Evolutionary conservation across 129 eudicot genomes (phyloP).

Genomic region (Flaveria linearis): DNA sequence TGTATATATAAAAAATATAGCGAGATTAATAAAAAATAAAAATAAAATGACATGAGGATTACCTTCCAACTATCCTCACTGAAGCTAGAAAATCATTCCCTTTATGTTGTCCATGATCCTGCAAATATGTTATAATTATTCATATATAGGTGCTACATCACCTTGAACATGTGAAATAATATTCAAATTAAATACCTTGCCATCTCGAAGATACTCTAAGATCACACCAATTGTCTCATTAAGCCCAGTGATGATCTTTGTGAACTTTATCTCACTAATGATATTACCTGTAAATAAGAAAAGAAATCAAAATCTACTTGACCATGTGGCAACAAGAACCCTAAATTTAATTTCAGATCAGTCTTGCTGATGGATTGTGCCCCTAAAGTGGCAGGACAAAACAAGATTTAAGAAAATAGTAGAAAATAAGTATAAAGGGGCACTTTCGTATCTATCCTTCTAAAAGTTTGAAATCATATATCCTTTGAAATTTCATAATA

Average conservation of each 20-base stretch:
- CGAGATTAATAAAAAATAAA: not conserved
- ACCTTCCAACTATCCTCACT: slow-evolving; percentile 90
- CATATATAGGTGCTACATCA: slow-evolving; percentile 7
- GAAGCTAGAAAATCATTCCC: slow-evolving; percentile 95
- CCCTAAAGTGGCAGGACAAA: not conserved
- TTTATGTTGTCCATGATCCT: slow-evolving; percentile 78
- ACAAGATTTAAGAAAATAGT: not conserved
- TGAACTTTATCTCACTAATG: slow-evolving; percentile 57
- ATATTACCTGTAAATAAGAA: slow-evolving; percentile 40
- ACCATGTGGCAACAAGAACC: slow-evolving; percentile 4
- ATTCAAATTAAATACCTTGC: slow-evolving; percentile 50
- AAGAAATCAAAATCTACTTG: not conserved
- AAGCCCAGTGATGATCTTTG: slow-evolving; percentile 76
- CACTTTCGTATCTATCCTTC: not conserved
- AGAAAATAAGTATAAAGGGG: not conserved
- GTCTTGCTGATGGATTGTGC: not conserved
- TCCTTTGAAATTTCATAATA: not conserved
- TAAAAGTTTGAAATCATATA: not conserved
- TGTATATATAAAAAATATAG: not conserved
- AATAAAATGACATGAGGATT: not conserved
- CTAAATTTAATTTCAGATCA: slow-evolving; percentile 1
- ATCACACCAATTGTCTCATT: slow-evolving; percentile 78
- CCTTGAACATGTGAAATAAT: not conserved
- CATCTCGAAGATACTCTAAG: slow-evolving; percentile 88
- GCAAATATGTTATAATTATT: slow-evolving; percentile 22